Percentiles rank a stretch among this genome's conserved stretches.
Conservation (phyloP, 352 stramenopile species). For the Phytopythium chamaehyphon region DNA sequence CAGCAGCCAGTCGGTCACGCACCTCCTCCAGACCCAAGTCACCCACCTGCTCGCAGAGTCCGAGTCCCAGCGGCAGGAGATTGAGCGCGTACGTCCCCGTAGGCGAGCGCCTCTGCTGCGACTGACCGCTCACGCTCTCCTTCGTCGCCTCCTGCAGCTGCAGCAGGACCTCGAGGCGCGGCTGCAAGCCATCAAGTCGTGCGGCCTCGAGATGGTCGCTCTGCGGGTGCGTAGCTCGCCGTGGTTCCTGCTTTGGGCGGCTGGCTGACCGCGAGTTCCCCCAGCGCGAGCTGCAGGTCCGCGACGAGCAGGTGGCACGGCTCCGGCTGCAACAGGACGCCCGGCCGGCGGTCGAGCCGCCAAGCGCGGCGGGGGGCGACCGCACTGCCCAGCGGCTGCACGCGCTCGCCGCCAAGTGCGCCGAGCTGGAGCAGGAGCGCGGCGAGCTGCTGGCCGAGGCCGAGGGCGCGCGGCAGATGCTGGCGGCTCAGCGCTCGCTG, state of each 20-base stretch:
- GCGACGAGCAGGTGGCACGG: slow-evolving; percentile 38
- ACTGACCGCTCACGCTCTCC: slow-evolving; percentile 2
- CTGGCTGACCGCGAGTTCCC: slow-evolving; percentile 1
- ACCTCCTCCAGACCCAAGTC: slow-evolving; percentile 38
- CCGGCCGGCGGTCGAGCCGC: slow-evolving; percentile 32
- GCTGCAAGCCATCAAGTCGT: slow-evolving; percentile 50
- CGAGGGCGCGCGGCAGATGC: slow-evolving; percentile 20
- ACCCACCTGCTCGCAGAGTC: slow-evolving; percentile 44
- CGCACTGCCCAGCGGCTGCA: slow-evolving; percentile 5
- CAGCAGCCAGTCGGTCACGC: slow-evolving; percentile 1
- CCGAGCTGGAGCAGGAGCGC: slow-evolving; percentile 49
- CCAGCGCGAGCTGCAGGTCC: slow-evolving; percentile 42
- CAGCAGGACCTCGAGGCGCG: slow-evolving; percentile 53
- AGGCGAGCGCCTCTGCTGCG: not conserved
- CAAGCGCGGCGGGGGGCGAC: slow-evolving; percentile 7
- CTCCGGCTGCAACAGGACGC: slow-evolving; percentile 26
- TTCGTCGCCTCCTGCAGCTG: slow-evolving; percentile 23
- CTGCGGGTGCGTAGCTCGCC: slow-evolving; percentile 29
- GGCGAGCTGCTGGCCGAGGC: slow-evolving; percentile 29
- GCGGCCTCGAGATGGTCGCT: slow-evolving; percentile 55
- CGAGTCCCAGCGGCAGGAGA: slow-evolving; percentile 38
- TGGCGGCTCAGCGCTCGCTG: slow-evolving; percentile 28
- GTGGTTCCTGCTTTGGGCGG: not conserved
- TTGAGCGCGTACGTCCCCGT: slow-evolving; percentile 24
- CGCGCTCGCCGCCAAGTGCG: slow-evolving; percentile 53